Percentiles rank a stretch among this genome's conserved stretches.
Conservation (phyloP, 106 monocot genomes). For the Dioscorea alata region DNA sequence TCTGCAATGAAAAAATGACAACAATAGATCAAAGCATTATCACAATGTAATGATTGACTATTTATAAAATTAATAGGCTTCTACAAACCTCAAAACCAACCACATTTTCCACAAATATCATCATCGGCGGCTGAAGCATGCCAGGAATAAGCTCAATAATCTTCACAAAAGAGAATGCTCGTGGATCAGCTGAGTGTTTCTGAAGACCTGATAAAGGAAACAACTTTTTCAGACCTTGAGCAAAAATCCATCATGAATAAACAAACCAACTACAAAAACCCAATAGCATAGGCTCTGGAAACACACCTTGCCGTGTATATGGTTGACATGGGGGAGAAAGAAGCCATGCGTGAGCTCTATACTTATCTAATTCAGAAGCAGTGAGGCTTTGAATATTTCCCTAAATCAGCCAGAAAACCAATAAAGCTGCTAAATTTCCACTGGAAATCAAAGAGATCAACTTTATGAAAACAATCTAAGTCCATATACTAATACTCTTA, state of each 20-base stretch:
- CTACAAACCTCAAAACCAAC: constrained; percentile 90
- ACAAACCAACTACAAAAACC: not conserved
- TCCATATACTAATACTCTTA: too few relatives aligned
- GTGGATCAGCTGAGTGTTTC: constrained; percentile 89
- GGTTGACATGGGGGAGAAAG: constrained; percentile 99
- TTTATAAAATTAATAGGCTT: not conserved
- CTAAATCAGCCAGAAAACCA: constrained; percentile 20
- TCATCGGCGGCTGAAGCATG: constrained; percentile 64
- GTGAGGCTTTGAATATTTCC: constrained; percentile 87
- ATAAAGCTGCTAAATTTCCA: not conserved
- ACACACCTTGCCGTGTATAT: constrained; percentile 85
- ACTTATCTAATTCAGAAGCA: constrained; percentile 69
- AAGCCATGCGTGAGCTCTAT: constrained; percentile 82
- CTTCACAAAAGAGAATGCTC: constrained; percentile 80
- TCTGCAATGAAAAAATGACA: constrained; percentile 34
- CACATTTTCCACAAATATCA: constrained; percentile 94
- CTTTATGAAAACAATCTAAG: too few relatives aligned
- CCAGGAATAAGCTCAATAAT: constrained; percentile 63
- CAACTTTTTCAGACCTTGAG: not conserved
- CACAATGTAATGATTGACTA: too few relatives aligned
- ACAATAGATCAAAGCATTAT: too few relatives aligned
- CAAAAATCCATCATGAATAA: constrained; percentile 2
- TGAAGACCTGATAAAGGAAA: constrained; percentile 62
- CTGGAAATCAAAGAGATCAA: too few relatives aligned
- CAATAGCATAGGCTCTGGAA: not conserved